Evolutionary conservation across 23 red algal genomes (phyloP).

Genomic region (Gracilaria gracilis): DNA sequence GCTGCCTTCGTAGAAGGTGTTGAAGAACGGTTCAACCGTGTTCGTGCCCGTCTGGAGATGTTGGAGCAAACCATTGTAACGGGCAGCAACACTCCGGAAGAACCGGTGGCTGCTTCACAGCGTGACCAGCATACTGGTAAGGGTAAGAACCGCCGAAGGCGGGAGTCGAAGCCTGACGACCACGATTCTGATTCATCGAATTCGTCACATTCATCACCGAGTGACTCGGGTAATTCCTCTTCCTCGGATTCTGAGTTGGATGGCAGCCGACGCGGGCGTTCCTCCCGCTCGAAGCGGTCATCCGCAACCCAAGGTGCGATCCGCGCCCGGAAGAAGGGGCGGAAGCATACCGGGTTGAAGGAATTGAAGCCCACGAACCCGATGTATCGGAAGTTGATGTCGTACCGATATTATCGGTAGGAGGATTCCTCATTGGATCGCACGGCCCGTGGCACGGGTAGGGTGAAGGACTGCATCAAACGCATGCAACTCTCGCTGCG

Average conservation of each 20-base stretch:
- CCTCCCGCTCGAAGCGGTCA: conserved; percentile 2
- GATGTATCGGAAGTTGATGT: not conserved
- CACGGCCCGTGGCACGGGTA: not conserved
- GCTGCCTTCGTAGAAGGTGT: not conserved
- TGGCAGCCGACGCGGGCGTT: not conserved
- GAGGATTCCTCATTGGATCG: not conserved
- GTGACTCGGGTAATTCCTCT: not conserved
- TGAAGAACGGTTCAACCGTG: not conserved
- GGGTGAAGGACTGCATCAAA: not conserved
- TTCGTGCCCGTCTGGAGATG: not conserved
- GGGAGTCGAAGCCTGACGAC: not conserved
- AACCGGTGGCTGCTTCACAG: not conserved
- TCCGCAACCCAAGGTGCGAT: not conserved
- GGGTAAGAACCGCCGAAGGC: too few species aligned
- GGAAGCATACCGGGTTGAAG: not conserved
- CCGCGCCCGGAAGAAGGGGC: not conserved
- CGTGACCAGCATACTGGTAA: not conserved
- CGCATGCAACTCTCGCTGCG: not conserved
- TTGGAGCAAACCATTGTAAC: not conserved
- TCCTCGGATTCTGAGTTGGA: not conserved
- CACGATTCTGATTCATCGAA: not conserved
- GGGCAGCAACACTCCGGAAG: not conserved
- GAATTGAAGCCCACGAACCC: conserved; percentile 20
- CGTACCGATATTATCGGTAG: not conserved
- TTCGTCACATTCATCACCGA: not conserved